These are phyloP conservation scores for Tolypocladium tundrense DNA, from an alignment of 2,329 filamentous ascomycete species.

Conservation along the genomic window DNA sequence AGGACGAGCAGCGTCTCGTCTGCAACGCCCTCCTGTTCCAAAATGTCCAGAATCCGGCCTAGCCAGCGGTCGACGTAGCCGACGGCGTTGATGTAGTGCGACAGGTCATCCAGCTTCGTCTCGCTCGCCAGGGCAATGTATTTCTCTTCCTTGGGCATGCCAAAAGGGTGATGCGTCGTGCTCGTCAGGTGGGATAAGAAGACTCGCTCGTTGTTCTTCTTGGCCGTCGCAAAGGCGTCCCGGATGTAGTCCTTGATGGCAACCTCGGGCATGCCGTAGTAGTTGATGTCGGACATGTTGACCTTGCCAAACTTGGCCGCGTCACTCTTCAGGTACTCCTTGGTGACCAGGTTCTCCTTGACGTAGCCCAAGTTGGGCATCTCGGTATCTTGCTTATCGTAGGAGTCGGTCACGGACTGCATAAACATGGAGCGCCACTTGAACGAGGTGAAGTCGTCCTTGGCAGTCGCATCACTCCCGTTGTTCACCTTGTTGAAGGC, in stretches of 20 bases:
- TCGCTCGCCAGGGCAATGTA: constrained; percentile 15
- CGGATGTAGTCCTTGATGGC: constrained; percentile 20
- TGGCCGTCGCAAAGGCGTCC: constrained; percentile 18
- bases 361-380: constrained; percentile 20
- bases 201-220: constrained; percentile 18
- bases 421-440: constrained; percentile 22
- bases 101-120: constrained; percentile 18
- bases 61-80: constrained; percentile 23
- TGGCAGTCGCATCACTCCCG: neutral
- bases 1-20: constrained; percentile 22
- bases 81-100: constrained; percentile 21
- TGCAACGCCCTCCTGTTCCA: constrained; percentile 19
- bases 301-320: constrained; percentile 18
- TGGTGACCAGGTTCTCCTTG: constrained; percentile 12
- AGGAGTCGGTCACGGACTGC: constrained; percentile 21
- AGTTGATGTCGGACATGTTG: constrained; percentile 21
- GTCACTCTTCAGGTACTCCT: constrained; percentile 18
- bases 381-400: constrained; percentile 22
- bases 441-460: constrained; percentile 11
- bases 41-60: constrained; percentile 16
- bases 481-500: constrained; percentile 16
- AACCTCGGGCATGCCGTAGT: constrained; percentile 22
- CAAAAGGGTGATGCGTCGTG: constrained; percentile 24
- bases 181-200: constrained; percentile 25
- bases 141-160: constrained; percentile 16